These are phyloP conservation scores for Schwanniomyces yamadae DNA, from an alignment of 805 yeast genomes.

Conservation along the genomic window DNA sequence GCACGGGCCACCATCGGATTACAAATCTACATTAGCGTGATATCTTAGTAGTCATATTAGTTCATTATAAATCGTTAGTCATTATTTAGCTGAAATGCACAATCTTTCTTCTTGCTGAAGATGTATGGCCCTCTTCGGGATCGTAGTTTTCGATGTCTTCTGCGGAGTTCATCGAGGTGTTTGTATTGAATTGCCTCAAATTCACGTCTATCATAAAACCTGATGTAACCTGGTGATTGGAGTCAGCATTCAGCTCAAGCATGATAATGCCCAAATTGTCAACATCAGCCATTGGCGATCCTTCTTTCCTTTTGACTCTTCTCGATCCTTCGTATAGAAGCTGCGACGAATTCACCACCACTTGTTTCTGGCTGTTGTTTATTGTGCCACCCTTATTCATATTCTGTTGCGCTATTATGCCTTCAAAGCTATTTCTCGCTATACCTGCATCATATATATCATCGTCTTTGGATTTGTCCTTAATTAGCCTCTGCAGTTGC, in stretches of 20 bases:
- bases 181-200: conserved; percentile 1
- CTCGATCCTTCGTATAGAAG: conserved; percentile 1
- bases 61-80: neutral
- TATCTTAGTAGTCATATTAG: too few species aligned
- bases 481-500: too few species aligned
- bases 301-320: conserved; percentile 1
- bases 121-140: conserved; percentile 9
- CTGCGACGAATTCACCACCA: conserved; percentile 1
- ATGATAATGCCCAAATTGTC: too few species aligned
- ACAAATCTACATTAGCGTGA: too few species aligned
- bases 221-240: too few species aligned
- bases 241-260: too few species aligned
- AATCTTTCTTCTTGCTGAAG: neutral
- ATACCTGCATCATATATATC: too few species aligned
- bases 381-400: neutral
- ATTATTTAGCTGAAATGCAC: neutral
- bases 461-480: too few species aligned
- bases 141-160: conserved; percentile 9
- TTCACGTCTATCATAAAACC: conserved; percentile 2
- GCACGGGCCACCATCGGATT: too few species aligned
- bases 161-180: neutral
- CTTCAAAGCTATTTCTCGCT: too few species aligned
- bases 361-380: too few species aligned
- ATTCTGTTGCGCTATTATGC: too few species aligned
- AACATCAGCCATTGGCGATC: neutral